phyloP scores from a whole-genome alignment of 2,329 filamentous ascomycete species.

The Sporothrix euskadiensis region DNA sequence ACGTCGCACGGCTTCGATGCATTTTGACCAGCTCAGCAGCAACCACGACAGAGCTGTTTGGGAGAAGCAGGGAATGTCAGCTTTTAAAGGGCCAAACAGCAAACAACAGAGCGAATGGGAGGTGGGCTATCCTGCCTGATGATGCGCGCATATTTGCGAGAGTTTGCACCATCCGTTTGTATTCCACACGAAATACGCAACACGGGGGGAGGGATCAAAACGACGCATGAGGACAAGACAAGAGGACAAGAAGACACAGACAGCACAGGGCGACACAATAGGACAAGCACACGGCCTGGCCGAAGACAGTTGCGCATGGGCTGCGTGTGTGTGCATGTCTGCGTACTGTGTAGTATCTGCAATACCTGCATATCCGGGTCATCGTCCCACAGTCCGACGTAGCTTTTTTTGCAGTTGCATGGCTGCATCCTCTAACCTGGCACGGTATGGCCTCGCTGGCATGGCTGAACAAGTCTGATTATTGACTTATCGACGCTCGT shows the following conservation, averaged over 20 bases:
- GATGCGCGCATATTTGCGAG: neutral
- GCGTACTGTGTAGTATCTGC: neutral
- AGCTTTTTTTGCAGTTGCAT: neutral
- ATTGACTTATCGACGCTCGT: neutral
- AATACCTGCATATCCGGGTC: neutral
- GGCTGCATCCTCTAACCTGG: neutral
- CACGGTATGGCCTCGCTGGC: neutral
- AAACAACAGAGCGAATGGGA: neutral
- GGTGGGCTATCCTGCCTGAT: neutral
- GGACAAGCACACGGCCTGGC: slow-evolving; percentile 1
- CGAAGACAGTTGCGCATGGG: neutral
- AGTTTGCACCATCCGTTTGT: neutral
- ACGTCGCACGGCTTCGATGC: slow-evolving; percentile 1
- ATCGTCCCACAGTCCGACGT: slow-evolving; percentile 1
- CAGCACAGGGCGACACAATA: neutral
- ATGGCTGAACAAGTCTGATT: neutral
- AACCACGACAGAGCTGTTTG: neutral
- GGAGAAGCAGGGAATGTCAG: no score
- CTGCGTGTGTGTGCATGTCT: neutral
- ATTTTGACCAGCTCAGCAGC: slow-evolving; percentile 8
- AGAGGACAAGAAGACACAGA: neutral
- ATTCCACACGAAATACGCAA: neutral
- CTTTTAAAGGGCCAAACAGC: neutral
- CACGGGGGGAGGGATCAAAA: neutral
- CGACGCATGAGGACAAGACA: neutral